These are phyloP conservation scores for Pythium inflatum DNA, from an alignment of 352 stramenopile species.

Conservation along the genomic window DNA sequence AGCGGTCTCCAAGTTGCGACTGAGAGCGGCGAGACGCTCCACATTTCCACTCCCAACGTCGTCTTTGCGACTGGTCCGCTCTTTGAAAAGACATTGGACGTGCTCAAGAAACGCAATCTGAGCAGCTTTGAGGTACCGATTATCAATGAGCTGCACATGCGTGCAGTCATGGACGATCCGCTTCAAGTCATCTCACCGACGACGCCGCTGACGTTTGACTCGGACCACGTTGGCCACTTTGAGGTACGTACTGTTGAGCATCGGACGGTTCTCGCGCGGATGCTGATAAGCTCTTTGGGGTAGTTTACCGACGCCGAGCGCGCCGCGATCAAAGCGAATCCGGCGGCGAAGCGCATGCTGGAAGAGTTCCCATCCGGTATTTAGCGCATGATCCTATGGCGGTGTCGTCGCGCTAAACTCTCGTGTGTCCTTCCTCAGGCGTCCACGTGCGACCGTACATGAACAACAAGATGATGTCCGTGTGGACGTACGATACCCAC, in stretches of 20 bases:
- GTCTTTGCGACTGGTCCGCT: slow-evolving; percentile 75
- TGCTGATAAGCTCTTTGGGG: not conserved
- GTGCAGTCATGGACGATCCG: slow-evolving; percentile 68
- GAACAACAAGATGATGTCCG: slow-evolving; percentile 65
- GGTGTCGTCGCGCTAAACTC: not conserved
- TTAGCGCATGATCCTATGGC: slow-evolving; percentile 1
- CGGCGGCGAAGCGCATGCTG: slow-evolving; percentile 48
- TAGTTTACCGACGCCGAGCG: slow-evolving; percentile 65
- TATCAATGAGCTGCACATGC: slow-evolving; percentile 77
- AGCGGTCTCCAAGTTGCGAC: slow-evolving; percentile 60
- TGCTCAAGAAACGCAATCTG: slow-evolving; percentile 58
- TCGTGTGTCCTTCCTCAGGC: slow-evolving; percentile 28
- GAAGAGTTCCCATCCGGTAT: slow-evolving; percentile 59
- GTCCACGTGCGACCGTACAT: slow-evolving; percentile 74
- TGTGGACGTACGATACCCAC: slow-evolving; percentile 82
- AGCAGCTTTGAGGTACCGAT: slow-evolving; percentile 65
- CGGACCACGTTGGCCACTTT: slow-evolving; percentile 65
- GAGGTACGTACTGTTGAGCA: slow-evolving; percentile 45
- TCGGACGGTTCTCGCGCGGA: too few species aligned
- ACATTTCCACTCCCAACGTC: slow-evolving; percentile 65
- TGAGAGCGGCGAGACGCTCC: slow-evolving; percentile 52
- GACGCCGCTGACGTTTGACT: slow-evolving; percentile 76
- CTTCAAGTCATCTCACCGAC: slow-evolving; percentile 52
- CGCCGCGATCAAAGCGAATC: slow-evolving; percentile 41
- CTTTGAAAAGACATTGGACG: slow-evolving; percentile 63